These are phyloP conservation scores for Candida ficus DNA, from an alignment of 805 yeast genomes.

Conservation along the genomic window DNA sequence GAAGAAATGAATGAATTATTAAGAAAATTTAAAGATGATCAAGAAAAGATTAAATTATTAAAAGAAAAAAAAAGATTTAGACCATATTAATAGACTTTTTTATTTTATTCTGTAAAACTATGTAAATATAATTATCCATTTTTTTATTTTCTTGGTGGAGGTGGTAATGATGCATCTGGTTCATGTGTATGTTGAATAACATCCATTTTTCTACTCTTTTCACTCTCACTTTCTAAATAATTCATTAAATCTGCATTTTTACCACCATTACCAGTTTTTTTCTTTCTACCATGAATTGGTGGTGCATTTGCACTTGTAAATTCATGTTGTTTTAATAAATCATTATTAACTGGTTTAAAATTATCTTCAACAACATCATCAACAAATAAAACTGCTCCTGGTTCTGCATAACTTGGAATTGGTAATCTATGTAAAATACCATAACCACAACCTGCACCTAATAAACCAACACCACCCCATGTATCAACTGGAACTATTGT, in stretches of 20 bases:
- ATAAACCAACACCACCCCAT: constrained; percentile 80
- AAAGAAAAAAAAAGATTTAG: constrained; percentile 77
- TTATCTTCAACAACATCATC: constrained; percentile 14
- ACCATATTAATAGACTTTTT: constrained; percentile 58
- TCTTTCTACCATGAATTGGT: constrained; percentile 23
- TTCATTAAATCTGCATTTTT: constrained; percentile 29
- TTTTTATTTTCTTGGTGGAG: constrained; percentile 28
- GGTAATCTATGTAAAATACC: constrained; percentile 89
- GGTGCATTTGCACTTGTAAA: constrained; percentile 12
- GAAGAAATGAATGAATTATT: constrained; percentile 85
- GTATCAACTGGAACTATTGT: constrained; percentile 64
- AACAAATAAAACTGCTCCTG: constrained; percentile 38
- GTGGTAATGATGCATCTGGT: constrained; percentile 24
- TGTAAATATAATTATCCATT: no score
- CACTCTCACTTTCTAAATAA: constrained; percentile 38
- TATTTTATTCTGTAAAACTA: no score
- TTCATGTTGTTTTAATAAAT: background rate
- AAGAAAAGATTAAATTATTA: constrained; percentile 74
- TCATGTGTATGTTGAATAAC: constrained; percentile 19
- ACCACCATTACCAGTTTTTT: constrained; percentile 14
- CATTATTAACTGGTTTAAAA: constrained; percentile 6
- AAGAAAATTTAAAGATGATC: constrained; percentile 83
- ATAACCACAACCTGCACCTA: constrained; percentile 95
- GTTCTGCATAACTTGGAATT: constrained; percentile 42
- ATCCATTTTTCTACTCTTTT: constrained; percentile 35